These are phyloP conservation scores for Kuraishia ogatae DNA, from an alignment of 805 yeast genomes.

Conservation along the genomic window DNA sequence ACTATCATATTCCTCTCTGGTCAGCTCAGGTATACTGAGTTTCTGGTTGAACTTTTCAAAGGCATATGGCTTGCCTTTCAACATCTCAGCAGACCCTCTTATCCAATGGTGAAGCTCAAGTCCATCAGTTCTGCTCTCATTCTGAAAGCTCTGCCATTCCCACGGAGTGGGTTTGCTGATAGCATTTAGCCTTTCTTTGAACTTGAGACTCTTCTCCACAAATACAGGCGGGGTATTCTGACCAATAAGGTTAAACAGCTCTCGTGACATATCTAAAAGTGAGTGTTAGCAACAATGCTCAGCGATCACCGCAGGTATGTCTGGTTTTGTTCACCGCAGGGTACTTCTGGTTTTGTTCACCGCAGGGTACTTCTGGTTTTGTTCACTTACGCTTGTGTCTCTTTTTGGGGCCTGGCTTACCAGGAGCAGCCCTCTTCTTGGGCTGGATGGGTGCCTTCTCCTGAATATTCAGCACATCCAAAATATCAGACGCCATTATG, in stretches of 20 bases:
- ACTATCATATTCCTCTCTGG: conserved; percentile 48
- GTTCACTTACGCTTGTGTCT: conserved; percentile 10
- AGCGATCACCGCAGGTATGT: no score
- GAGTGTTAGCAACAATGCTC: neutral
- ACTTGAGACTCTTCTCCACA: conserved; percentile 41
- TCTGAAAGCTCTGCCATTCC: conserved; percentile 58
- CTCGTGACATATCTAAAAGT: conserved; percentile 56
- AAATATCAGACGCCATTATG: conserved; percentile 44
- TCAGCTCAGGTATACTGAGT: conserved; percentile 61
- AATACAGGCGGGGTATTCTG: conserved; percentile 83
- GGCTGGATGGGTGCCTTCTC: conserved; percentile 27
- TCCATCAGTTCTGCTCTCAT: conserved; percentile 40
- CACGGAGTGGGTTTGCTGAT: conserved; percentile 71
- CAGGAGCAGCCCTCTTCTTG: conserved; percentile 7
- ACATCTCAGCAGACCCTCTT: conserved; percentile 51
- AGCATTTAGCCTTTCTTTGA: conserved; percentile 57
- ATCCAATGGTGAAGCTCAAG: conserved; percentile 77
- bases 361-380: no score
- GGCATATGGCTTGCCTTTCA: conserved; percentile 40
- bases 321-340: no score
- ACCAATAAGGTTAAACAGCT: conserved; percentile 79
- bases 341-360: no score
- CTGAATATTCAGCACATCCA: conserved; percentile 69
- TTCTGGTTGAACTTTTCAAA: conserved; percentile 70
- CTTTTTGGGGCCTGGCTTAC: conserved; percentile 25